Evolutionary conservation across 148 eudicot genomes (phyloP), one percentile per base, ranked within the genome.

Genomic region (Vaccinium corymbosum): DNA sequence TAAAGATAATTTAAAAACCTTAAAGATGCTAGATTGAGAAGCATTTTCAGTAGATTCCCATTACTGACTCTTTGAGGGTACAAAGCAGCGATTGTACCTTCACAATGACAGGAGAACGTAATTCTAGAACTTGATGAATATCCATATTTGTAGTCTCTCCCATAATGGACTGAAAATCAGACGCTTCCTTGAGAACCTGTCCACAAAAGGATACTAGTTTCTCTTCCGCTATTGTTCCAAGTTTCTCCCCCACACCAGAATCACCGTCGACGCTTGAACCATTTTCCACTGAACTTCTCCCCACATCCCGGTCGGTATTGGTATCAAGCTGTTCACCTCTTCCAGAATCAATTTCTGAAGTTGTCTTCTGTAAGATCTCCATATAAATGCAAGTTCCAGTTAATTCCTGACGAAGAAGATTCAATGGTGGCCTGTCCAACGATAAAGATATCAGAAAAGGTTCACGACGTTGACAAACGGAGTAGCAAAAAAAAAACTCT

Each of bases 361-460:
- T 97, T 83, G 98, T 85, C 89, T 95, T 97, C 84, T 94, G 99
- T 84, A 97, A 89, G 84, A 95, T 91, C 76, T 97, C 96, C 86
- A 97, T 87, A 88, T 96, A 96, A 89, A 96, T 89, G 88, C 93
- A 86, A 72, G 98, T 94, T 83, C 97, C 95, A 76, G 92, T 91
- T 85, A 94, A 89, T 87, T 95, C 98, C 86, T 94, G 98, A 76
- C 98, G 95, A 84, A 96, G 91, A 81, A 96, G 95, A 90, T 93
- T 96, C 79, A 92, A 84, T 42, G 98, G 98, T 78, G 95, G 98
- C 90, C 98, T 94, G 93, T 89, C 59, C 85, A 90, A 85, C 62
- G 78, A 88, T 42, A 80, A 84, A 82, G 61, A 32, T 76, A 62
- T 59, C 29, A 62, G 53, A 70, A 12, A 79, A 80, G 83, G 53